Evolutionary conservation across 129 eudicot genomes (phyloP).

Genomic region (Kitagawia praeruptora): DNA sequence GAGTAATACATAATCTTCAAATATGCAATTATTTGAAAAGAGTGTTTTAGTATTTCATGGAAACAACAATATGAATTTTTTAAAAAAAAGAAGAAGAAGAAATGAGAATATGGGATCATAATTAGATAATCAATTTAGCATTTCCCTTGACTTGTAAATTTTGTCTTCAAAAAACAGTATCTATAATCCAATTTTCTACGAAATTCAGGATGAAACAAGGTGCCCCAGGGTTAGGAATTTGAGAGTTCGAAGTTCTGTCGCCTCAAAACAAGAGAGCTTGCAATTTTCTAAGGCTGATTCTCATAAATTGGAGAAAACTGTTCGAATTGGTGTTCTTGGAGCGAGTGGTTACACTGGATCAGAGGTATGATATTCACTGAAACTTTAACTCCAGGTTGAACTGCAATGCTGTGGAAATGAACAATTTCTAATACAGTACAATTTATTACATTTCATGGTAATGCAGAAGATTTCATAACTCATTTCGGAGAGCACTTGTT

Average conservation of each 20-base stretch:
- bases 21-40: neutral
- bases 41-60: neutral
- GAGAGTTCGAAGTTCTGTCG: constrained; percentile 32
- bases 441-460: neutral
- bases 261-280: constrained; percentile 30
- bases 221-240: constrained; percentile 22
- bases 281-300: constrained; percentile 19
- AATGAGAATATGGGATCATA: neutral
- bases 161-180: neutral
- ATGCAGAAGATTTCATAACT: neutral
- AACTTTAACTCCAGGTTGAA: neutral
- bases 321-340: constrained; percentile 93
- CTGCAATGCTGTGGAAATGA: neutral
- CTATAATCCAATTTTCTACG: neutral
- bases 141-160: neutral
- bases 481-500: neutral
- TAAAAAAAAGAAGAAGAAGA: neutral
- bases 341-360: constrained; percentile 98
- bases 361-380: constrained; percentile 42
- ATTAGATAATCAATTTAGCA: neutral
- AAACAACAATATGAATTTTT: neutral
- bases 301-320: constrained; percentile 38
- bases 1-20: neutral
- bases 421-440: neutral
- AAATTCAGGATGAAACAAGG: constrained; percentile 39